Base-by-base conservation (phyloP, 1,284 basidiomycete species). In the Chalciporus piperatoides region DNA sequence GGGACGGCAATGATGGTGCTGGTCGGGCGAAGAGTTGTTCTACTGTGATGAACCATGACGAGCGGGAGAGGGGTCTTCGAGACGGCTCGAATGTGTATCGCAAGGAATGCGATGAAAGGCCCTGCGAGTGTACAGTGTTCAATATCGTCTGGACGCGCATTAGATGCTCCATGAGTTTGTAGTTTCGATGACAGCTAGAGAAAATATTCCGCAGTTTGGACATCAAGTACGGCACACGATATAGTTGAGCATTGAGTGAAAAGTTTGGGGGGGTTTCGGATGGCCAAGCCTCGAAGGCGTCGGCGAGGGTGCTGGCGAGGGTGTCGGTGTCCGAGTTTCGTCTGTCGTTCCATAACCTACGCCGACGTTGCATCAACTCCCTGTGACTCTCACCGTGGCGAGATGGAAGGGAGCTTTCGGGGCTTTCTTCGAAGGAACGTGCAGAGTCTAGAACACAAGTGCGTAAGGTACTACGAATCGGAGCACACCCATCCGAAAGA, bases 141-240 rank as follows among this genome's bases (percentile, higher is more conserved):
- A 64, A 37, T 28, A 52, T 53, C 0, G 2, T 15, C 44, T 67
- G 61, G 23, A 62, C 52, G 19, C 52, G 42, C 15, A 15, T 11
- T 2, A 60, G 25, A n/a, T 64, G 56, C 11, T 46, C 24, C 19
- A 48, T 46, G 15, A 64, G 48, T 17, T 45, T 33, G 2, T 41
- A n/a, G 25, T 61, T 64, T 11, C 24, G 48, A 43, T 46, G 56
- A 2, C 58, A 57, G 9, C 14, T 40, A 6, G 44, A 37, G 21
- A 68, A 61, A 36, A 49, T 15, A 0, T 4, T n/a, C 10, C 43
- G 14, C 7, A 54, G 23, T 1, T 44, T n/a, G 17, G 44, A 10
- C 0, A 14, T 41, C 15, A 67, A 37, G 0, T 1, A 2, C 1
- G 32, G 0, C 6, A 54, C 25, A 8, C 55, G 1, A 9, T 67